Percentiles rank a stretch among this genome's conserved stretches.
phyloP scores from a whole-genome alignment of 495 filamentous ascomycete species.

The Aspergillus hancockii region DNA sequence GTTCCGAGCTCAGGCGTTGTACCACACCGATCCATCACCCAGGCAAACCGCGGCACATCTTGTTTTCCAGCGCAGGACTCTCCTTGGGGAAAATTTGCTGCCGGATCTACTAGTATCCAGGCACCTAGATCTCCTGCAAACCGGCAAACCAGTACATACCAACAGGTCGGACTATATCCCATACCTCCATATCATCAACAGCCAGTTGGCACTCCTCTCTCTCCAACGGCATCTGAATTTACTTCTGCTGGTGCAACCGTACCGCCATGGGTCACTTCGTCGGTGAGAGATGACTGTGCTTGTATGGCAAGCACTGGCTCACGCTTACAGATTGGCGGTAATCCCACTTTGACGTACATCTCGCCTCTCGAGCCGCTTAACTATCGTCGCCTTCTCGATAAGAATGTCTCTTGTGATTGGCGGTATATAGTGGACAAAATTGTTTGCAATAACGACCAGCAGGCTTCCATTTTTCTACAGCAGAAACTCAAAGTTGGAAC shows the following conservation, averaged over 20 bases:
- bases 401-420: slow-evolving; percentile 97
- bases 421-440: slow-evolving; percentile 99
- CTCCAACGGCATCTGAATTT: slow-evolving; percentile 84
- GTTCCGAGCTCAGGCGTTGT: slow-evolving; percentile 34
- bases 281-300: slow-evolving; percentile 37
- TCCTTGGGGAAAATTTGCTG: slow-evolving; percentile 37
- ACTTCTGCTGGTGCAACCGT: slow-evolving; percentile 45
- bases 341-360: slow-evolving; percentile 67
- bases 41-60: slow-evolving; percentile 40
- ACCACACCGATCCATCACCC: slow-evolving; percentile 40
- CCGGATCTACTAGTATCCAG: slow-evolving; percentile 28
- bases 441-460: slow-evolving; percentile 97
- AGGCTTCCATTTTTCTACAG: slow-evolving; percentile 97
- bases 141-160: slow-evolving; percentile 41
- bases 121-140: slow-evolving; percentile 35
- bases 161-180: slow-evolving; percentile 53
- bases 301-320: slow-evolving; percentile 8
- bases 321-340: slow-evolving; percentile 48
- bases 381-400: slow-evolving; percentile 92
- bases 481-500: slow-evolving; percentile 99
- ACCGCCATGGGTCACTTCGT: slow-evolving; percentile 49
- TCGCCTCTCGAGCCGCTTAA: slow-evolving; percentile 92
- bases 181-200: slow-evolving; percentile 63
- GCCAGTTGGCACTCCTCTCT: slow-evolving; percentile 77
- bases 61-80: slow-evolving; percentile 32